Base-by-base conservation (phyloP, 495 filamentous ascomycete species). In the Penicillium turbatum region DNA sequence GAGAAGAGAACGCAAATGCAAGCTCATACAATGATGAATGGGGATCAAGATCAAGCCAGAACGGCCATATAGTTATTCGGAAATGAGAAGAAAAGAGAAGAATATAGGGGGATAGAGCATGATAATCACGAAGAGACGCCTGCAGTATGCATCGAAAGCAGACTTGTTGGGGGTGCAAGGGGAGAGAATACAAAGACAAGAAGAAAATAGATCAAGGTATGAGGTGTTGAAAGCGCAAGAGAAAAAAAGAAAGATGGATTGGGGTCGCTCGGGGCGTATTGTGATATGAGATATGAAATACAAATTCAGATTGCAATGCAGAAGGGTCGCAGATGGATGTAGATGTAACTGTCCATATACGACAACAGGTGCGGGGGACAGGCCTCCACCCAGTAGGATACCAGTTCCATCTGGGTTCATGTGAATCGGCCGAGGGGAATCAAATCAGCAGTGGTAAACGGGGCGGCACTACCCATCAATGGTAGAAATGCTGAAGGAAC, bases 71-170 rank as follows among this genome's bases (percentile, higher is more conserved):
- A 64, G 61, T 56, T 52, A 56, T 53, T 50, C 48, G 57, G 42
- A 58, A 48, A 44, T 46, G 56, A 51, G n/a, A n/a, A 55, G 55
- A 54, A 62, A 59, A 53, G 53, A 53, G 56, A 59, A 56, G 69
- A 59, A 58, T 51, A 62, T 44, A 47, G 51, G 56, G 48, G 42
- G 51, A 53, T 55, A 55, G 37, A 67, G 64, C 59, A 62, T 56
- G 62, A 74, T 66, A 60, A 71, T 59, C 68, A 70, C 53, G 60
- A 68, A 73, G 62, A 65, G 68, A 76, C 70, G 71, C 74, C 75
- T 71, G 71, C 71, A 62, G 68, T 67, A 78, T 79, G 73, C 74
- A 78, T 59, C 29, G 38, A 60, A 65, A 65, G 61, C 59, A 54
- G 54, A 62, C 58, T 65, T 57, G 61, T 59, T 60, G 56, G 46